Evolutionary conservation across 768 basidiomycete genomes (phyloP).

Genomic region (Suillus luteus): DNA sequence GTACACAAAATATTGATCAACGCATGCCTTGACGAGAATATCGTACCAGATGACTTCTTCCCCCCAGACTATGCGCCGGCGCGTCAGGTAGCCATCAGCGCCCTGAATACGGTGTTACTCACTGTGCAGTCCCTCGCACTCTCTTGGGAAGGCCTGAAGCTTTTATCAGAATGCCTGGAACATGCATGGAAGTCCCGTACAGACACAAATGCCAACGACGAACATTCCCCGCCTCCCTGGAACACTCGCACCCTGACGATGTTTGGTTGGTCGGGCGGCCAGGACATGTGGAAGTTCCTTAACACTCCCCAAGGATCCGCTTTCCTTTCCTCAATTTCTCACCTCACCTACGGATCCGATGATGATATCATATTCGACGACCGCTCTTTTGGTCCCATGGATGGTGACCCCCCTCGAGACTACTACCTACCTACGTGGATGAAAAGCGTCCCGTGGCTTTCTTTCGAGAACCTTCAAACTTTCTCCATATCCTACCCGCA

Average conservation of each 20-base stretch:
- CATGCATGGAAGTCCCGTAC: slow-evolving; percentile 11
- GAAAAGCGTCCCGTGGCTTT: neutral
- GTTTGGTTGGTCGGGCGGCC: slow-evolving; percentile 22
- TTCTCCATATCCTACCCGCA: neutral
- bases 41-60: slow-evolving; percentile 17
- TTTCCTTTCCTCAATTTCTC: slow-evolving; percentile 38
- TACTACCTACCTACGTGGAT: neutral
- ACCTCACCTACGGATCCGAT: neutral
- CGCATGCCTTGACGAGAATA: slow-evolving; percentile 20
- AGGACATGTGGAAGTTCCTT: slow-evolving; percentile 11
- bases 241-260: slow-evolving; percentile 28
- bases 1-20: slow-evolving; percentile 39
- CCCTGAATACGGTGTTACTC: slow-evolving; percentile 12
- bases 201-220: neutral
- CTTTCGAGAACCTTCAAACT: neutral
- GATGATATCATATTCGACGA: neutral
- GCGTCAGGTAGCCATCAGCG: slow-evolving; percentile 23
- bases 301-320: slow-evolving; percentile 32
- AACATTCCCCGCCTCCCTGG: slow-evolving; percentile 30
- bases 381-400: neutral
- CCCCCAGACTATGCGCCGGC: neutral
- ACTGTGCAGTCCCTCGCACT: slow-evolving; percentile 31
- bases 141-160: slow-evolving; percentile 30
- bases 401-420: neutral
- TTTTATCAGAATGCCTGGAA: slow-evolving; percentile 37